Evolutionary conservation across 139 green algal genomes (phyloP).

Genomic region (Ulvella scutata): DNA sequence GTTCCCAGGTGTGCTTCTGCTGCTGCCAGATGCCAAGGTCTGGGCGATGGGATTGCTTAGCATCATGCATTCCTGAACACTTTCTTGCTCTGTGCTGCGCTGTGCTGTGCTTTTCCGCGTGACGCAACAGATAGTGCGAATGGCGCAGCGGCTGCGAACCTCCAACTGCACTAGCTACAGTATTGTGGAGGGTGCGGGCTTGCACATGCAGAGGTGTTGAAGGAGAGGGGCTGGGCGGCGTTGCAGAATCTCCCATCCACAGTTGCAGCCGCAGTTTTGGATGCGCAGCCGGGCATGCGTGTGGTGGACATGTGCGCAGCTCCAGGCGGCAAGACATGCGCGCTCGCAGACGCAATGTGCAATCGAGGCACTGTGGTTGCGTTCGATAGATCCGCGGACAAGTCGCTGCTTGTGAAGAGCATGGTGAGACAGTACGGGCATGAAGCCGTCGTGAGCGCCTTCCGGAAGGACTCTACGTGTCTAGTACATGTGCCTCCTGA

Average conservation of each 20-base stretch:
- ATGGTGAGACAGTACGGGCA: constrained; percentile 51
- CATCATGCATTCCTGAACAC: too few species aligned
- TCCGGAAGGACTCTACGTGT: constrained; percentile 56
- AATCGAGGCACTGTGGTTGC: constrained; percentile 52
- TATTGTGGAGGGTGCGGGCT: not conserved
- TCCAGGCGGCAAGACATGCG: constrained; percentile 80
- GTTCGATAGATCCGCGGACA: constrained; percentile 68
- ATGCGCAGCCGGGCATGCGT: constrained; percentile 20
- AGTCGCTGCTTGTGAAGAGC: constrained; percentile 25
- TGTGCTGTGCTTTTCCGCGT: too few species aligned
- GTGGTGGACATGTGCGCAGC: constrained; percentile 91
- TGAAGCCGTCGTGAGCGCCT: constrained; percentile 37
- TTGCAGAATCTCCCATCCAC: constrained; percentile 76
- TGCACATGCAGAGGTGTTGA: constrained; percentile 10
- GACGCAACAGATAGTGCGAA: too few species aligned
- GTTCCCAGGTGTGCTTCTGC: constrained; percentile 16
- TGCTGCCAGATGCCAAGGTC: not conserved
- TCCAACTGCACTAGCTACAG: too few species aligned
- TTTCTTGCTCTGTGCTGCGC: too few species aligned
- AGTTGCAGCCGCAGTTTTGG: constrained; percentile 41
- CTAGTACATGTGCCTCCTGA: not conserved
- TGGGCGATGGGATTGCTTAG: too few species aligned
- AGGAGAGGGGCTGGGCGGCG: constrained; percentile 20
- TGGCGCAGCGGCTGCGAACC: too few species aligned
- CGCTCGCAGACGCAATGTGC: constrained; percentile 70